Base-by-base conservation (phyloP, 2,329 filamentous ascomycete genomes). In the Botryotinia globosa region DNA sequence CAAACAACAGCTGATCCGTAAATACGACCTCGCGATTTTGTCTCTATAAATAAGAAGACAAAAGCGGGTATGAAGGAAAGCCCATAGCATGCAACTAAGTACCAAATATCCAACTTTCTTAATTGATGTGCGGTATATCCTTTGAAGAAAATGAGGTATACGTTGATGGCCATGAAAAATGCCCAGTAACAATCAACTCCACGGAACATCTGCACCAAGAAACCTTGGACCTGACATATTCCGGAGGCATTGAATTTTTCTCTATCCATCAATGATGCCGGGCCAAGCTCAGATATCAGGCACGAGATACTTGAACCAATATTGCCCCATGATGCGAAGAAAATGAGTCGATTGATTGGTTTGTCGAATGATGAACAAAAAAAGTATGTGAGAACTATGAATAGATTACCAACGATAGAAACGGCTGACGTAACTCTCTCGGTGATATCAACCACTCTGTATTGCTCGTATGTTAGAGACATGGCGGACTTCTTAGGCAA, bases 141-240 rank as follows among this genome's bases (percentile, higher is more conserved):
- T 45, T 82, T 81, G 75, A 88, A 88, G 76, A 89, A 87, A 3
- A 87, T 87, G 7, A 89, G 80, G 77, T 87, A 87, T 73, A 89
- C 88, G 77, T 89, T 90, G 72, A 84, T 82, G 4, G 87, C 86
- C 87, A 90, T 89, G 71, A 84, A 85, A 72, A 88, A 83, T 0
- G 85, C 85, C 86, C 84, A 88, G 42, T 86, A 75, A 14, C 83
- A 83, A 79, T 87, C 85, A 25, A 85, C 85, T 29, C 83, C 83
- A 80, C 85, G 84, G 76, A 87, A 88, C 92, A 92, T 93, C 80
- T 95, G 93, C 74, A 96, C 92, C n/a, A 95, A 81, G 75, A 94
- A 91, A 0, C 84, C 92, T 78, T 96, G 92, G 39, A 93, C 87
- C 79, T 92, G 90, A 78, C 92, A 90, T 16, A 75, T 34, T 4